Percentiles rank a stretch among this genome's conserved stretches.
These are phyloP conservation scores for Lophiostoma macrostomum DNA, from an alignment of 495 filamentous ascomycete genomes.

Conservation along the genomic window DNA sequence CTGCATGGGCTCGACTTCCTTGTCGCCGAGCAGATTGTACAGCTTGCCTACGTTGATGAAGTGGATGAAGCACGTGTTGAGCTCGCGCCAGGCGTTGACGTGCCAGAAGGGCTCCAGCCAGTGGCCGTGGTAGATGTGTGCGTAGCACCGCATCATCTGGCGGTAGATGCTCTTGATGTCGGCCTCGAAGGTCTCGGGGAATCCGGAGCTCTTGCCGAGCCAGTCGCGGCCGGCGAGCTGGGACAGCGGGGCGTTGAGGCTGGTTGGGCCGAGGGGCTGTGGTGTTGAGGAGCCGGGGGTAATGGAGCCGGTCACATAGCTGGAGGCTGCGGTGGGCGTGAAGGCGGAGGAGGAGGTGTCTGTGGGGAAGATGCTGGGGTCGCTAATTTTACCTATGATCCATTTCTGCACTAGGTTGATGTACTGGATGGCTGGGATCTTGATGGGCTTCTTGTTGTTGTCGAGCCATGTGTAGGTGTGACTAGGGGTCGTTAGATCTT, in stretches of 20 bases:
- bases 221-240: conserved; percentile 58
- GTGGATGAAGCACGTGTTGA: conserved; percentile 95
- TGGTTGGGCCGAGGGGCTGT: conserved; percentile 50
- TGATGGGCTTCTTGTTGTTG: conserved; percentile 52
- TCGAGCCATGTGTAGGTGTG: conserved; percentile 92
- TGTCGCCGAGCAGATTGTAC: conserved; percentile 74
- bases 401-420: conserved; percentile 88
- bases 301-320: conserved; percentile 41
- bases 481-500: conserved; percentile 44
- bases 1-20: conserved; percentile 91
- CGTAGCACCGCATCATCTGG: conserved; percentile 96
- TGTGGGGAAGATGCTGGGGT: conserved; percentile 81
- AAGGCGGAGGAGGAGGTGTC: conserved; percentile 22
- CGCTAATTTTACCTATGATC: conserved; percentile 88
- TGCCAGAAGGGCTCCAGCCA: conserved; percentile 88
- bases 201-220: conserved; percentile 84
- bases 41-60: conserved; percentile 86
- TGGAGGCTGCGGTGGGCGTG: not conserved
- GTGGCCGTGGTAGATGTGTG: conserved; percentile 76
- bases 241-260: conserved; percentile 47
- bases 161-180: conserved; percentile 89
- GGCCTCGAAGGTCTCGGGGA: conserved; percentile 78
- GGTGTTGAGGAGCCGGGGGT: conserved; percentile 54
- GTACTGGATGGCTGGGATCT: conserved; percentile 62
- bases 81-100: conserved; percentile 74